phyloP scores from a whole-genome alignment of 371 early-diverging fungal genomes.

The Mortierella sp. region DNA sequence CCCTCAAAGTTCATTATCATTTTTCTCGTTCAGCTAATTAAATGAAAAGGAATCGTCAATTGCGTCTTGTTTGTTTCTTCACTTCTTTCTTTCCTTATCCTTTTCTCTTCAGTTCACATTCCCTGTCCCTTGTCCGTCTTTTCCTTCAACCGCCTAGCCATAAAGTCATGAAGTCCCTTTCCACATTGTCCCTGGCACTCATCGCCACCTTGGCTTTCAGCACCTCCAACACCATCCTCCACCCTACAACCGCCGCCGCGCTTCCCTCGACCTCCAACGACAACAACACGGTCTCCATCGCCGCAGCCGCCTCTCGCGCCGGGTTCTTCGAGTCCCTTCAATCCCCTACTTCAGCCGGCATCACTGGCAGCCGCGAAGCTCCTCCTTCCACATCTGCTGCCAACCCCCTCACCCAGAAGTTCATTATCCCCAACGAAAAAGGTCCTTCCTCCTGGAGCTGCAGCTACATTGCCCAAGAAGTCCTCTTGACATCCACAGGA shows the following conservation, averaged over 20 bases:
- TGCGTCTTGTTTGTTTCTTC: not conserved
- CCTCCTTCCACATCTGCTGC: not conserved
- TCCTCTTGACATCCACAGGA: not conserved
- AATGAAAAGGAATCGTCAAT: not conserved
- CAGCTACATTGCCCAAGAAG: slow-evolving; percentile 6
- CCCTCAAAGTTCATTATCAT: too few species aligned
- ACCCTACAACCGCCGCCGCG: not conserved
- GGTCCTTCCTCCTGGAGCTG: slow-evolving; percentile 33
- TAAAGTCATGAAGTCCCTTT: not conserved
- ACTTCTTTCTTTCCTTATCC: not conserved
- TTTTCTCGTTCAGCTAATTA: not conserved
- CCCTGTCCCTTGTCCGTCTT: too few species aligned
- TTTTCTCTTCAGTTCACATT: too few species aligned
- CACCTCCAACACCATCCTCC: not conserved
- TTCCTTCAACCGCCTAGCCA: too few species aligned
- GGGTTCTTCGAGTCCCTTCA: slow-evolving; percentile 15
- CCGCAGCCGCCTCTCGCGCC: not conserved
- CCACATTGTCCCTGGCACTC: not conserved
- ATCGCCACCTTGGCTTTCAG: not conserved
- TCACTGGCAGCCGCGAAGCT: not conserved
- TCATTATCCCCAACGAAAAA: slow-evolving; percentile 20
- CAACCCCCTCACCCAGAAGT: slow-evolving; percentile 7
- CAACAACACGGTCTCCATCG: not conserved
- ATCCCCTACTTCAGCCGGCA: not conserved
- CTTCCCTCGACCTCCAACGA: not conserved